Evolutionary conservation across 164 flowering plant genomes (phyloP).

Genomic region (Vitis rupestris): DNA sequence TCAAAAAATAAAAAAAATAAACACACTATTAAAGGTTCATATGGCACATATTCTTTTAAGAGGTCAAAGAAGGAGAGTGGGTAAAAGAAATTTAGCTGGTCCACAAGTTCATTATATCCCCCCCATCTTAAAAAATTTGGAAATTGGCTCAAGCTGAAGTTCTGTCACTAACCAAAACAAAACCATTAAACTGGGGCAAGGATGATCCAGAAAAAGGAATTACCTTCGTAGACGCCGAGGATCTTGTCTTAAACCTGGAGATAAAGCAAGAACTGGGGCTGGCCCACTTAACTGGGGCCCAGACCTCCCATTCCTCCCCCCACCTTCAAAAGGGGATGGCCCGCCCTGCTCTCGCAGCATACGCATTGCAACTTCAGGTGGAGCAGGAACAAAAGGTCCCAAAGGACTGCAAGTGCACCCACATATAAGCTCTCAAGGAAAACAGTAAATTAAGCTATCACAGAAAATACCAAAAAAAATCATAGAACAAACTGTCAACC

Average conservation of each 20-base stretch:
- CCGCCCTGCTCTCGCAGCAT: slow-evolving; percentile 95
- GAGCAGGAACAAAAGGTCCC: slow-evolving; percentile 99
- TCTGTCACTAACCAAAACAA: too few species aligned
- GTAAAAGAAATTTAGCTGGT: too few species aligned
- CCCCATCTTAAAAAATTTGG: too few species aligned
- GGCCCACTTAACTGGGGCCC: slow-evolving; percentile 62
- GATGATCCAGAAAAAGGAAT: neutral
- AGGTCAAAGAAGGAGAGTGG: too few species aligned
- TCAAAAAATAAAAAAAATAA: too few species aligned
- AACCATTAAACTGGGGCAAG: neutral
- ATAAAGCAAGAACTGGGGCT: slow-evolving; percentile 59
- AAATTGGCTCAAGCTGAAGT: too few species aligned
- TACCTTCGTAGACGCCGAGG: slow-evolving; percentile 95
- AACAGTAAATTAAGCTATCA: neutral
- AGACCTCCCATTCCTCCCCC: slow-evolving; percentile 63
- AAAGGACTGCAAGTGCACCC: slow-evolving; percentile 62
- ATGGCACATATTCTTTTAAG: too few species aligned
- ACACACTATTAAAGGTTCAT: too few species aligned
- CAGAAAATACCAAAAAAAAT: neutral
- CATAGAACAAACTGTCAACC: slow-evolving; percentile 17
- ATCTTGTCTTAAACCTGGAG: slow-evolving; percentile 83
- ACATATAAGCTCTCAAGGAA: slow-evolving; percentile 6
- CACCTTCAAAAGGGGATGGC: slow-evolving; percentile 73
- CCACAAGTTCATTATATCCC: too few species aligned
- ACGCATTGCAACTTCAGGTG: slow-evolving; percentile 98